These are phyloP conservation scores for Punctularia strigosozonata DNA, from an alignment of 768 basidiomycete species.

Conservation along the genomic window DNA sequence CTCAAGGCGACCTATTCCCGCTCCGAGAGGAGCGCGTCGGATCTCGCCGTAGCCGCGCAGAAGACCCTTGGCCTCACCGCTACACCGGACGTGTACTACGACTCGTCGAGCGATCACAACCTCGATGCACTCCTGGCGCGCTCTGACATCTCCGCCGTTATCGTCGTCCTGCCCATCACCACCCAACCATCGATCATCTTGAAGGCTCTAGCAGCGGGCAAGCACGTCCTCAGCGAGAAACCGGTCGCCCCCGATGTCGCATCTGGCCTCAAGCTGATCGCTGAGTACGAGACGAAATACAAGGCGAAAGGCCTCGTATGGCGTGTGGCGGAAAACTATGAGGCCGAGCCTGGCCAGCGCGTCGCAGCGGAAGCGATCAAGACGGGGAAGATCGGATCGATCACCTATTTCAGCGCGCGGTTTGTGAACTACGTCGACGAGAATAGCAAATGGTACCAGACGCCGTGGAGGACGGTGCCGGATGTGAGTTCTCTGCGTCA, in stretches of 20 bases:
- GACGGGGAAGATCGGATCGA: conserved; percentile 58
- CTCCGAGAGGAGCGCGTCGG: conserved; percentile 46
- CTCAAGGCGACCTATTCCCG: conserved; percentile 75
- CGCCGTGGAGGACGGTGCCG: conserved; percentile 74
- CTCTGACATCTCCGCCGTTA: conserved; percentile 58
- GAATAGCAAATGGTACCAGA: conserved; percentile 67
- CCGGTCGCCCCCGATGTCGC: conserved; percentile 67
- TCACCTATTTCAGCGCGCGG: conserved; percentile 52
- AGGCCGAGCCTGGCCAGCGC: conserved; percentile 50
- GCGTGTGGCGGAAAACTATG: conserved; percentile 74
- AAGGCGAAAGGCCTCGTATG: conserved; percentile 61
- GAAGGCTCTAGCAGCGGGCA: conserved; percentile 58
- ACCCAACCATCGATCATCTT: conserved; percentile 58
- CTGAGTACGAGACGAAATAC: conserved; percentile 51
- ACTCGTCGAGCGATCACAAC: conserved; percentile 26
- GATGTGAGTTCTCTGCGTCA: conserved; percentile 37
- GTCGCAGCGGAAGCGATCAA: conserved; percentile 36
- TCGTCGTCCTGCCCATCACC: conserved; percentile 70
- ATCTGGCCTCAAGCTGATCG: conserved; percentile 50
- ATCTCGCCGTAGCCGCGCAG: conserved; percentile 37
- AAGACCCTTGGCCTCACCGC: conserved; percentile 24
- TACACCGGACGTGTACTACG: conserved; percentile 36
- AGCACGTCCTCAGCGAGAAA: conserved; percentile 86
- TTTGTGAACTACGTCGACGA: conserved; percentile 43
- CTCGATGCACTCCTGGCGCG: conserved; percentile 58